A percentile compares a stretch with the other conserved stretches of the same genome.
Conservation (phyloP, 106 monocot genomes). For the Dendrobium officinale region DNA sequence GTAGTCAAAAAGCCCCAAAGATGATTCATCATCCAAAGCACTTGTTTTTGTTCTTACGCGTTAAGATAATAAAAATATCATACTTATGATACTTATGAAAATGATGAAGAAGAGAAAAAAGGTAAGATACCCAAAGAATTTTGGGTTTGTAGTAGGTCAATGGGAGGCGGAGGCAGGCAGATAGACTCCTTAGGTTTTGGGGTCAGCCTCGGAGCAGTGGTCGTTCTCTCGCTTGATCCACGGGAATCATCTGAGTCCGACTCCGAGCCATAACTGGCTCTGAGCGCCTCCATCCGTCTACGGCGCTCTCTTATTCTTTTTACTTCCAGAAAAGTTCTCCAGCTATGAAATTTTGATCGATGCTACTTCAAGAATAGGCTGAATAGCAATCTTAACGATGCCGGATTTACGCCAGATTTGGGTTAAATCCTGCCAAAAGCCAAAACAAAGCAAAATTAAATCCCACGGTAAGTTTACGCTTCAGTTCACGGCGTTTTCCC, state of each 20-base stretch:
- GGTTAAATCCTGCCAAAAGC: too few species aligned
- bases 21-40: not conserved
- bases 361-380: too few species aligned
- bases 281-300: conserved; percentile 28
- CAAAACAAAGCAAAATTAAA: too few species aligned
- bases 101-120: not conserved
- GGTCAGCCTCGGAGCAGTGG: not conserved
- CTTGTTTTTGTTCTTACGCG: not conserved
- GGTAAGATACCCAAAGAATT: conserved; percentile 23
- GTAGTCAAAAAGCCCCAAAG: not conserved
- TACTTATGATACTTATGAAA: not conserved
- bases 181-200: not conserved
- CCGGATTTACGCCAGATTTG: too few species aligned
- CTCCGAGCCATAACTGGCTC: conserved; percentile 57
- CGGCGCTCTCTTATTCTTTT: not conserved
- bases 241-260: conserved; percentile 12
- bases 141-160: conserved; percentile 60
- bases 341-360: too few species aligned
- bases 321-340: too few species aligned
- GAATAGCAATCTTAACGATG: too few species aligned
- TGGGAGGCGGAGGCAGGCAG: conserved; percentile 58
- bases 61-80: not conserved
- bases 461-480: too few species aligned
- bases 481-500: too few species aligned
- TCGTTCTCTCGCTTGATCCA: not conserved